These are phyloP conservation scores for Metarhizium album DNA, from an alignment of 2,329 filamentous ascomycete species.

Conservation along the genomic window DNA sequence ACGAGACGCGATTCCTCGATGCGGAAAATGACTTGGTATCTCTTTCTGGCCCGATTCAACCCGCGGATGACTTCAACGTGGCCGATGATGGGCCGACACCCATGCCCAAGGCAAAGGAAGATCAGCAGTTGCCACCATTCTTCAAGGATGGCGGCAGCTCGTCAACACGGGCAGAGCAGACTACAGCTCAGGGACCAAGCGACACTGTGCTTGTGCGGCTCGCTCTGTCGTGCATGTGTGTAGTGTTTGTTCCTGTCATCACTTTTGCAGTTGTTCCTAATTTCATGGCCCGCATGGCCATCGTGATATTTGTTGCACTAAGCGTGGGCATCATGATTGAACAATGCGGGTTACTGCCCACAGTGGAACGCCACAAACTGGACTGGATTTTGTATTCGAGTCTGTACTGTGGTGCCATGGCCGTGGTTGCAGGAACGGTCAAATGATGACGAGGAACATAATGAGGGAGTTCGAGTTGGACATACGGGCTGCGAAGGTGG, in stretches of 20 bases:
- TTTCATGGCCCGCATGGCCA: conserved; percentile 45
- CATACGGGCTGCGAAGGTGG: neutral
- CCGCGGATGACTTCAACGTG: conserved; percentile 4
- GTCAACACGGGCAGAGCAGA: conserved; percentile 1
- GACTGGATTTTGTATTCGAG: conserved; percentile 18
- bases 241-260: conserved; percentile 44
- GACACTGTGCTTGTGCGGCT: conserved; percentile 2
- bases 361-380: conserved; percentile 9
- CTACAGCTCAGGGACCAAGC: neutral
- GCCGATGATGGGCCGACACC: conserved; percentile 14
- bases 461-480: neutral
- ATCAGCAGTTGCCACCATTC: conserved; percentile 2
- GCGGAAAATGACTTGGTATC: conserved; percentile 43
- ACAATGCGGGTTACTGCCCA: conserved; percentile 15
- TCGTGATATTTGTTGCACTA: conserved; percentile 41
- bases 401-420: conserved; percentile 26
- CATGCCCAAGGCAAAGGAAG: conserved; percentile 11
- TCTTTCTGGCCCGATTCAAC: conserved; percentile 7
- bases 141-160: conserved; percentile 4
- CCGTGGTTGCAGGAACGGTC: conserved; percentile 10
- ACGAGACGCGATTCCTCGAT: conserved; percentile 51
- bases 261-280: conserved; percentile 46
- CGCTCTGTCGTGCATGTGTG: conserved; percentile 10
- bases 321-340: conserved; percentile 26
- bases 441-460: neutral